Evolutionary conservation across 352 stramenopile species (phyloP).

Genomic region (Halophytophthora polymorphica): DNA sequence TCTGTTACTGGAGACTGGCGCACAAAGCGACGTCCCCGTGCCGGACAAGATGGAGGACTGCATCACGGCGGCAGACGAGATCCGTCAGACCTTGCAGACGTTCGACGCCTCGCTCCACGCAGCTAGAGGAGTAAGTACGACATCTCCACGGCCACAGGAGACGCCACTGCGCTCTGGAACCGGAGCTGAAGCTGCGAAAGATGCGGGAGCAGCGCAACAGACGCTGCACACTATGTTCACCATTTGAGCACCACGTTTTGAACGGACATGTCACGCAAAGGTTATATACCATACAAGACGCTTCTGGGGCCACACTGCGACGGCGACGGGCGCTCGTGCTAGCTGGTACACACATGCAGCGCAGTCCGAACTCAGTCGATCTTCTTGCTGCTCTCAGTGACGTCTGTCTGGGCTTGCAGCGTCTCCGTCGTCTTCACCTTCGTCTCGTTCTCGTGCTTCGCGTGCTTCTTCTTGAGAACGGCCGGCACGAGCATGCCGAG

Average conservation of each 20-base stretch:
- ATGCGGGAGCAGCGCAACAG: background rate
- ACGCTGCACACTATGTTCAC: too few species aligned
- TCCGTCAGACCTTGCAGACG: slow-evolving; percentile 21
- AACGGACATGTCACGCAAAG: too few species aligned
- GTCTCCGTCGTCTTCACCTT: background rate
- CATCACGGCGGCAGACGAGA: slow-evolving; percentile 23
- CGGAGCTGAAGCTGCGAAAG: background rate
- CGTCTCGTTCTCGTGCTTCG: background rate
- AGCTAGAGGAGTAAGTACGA: background rate
- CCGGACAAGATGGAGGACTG: slow-evolving; percentile 15
- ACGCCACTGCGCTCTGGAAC: background rate
- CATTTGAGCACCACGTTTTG: too few species aligned
- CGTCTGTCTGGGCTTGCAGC: slow-evolving; percentile 1
- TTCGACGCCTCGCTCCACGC: slow-evolving; percentile 12
- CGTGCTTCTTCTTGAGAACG: slow-evolving; percentile 46
- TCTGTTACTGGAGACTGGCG: slow-evolving; percentile 7
- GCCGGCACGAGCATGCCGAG: slow-evolving; percentile 68
- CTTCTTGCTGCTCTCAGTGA: slow-evolving; percentile 17
- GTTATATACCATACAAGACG: slow-evolving; percentile 2
- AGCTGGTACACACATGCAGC: background rate
- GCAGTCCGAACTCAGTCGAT: slow-evolving; percentile 8
- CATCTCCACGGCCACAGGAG: background rate
- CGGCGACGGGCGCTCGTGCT: background rate
- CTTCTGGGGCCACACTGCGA: slow-evolving; percentile 2
- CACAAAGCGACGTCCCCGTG: slow-evolving; percentile 1